Base-by-base conservation (phyloP, 306 rosid genomes). In the Glycine latifolia region DNA sequence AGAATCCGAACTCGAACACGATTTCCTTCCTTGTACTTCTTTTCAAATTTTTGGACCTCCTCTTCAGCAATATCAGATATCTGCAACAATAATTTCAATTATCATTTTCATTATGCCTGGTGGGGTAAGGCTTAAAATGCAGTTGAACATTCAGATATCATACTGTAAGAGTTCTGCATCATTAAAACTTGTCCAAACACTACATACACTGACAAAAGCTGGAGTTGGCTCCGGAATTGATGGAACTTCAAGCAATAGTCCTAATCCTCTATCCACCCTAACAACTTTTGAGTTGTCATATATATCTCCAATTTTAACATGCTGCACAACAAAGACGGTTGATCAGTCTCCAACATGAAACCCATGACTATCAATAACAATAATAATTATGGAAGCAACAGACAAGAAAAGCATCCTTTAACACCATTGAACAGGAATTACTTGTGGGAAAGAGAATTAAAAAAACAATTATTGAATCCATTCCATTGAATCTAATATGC, bases 1-100 rank as follows among this genome's bases (percentile, higher is more conserved):
- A 93, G 96, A 83, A 93, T 86, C 47, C 99, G 90, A 81, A 91
- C 97, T 61, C 99, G 92, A 70, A 89, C 91, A 50, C 8, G 85
- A 87, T 83, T 90, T 65, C 97, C 99, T 87, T 89, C 93, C 87
- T 85, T 95, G 80, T 83, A 95, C 90, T 87, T 95, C 90, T 95
- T 95, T 85, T 92, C 97, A 78, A 93, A 91, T 84, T 89, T 95
- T 75, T 83, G 88, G 80, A 76, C 85, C 77, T 79, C 94, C 56
- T 79, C 92, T 81, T 95, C 98, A 76, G 91, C 92, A 84, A 90
- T 85, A 87, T 95, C 97, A 78, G 92, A 90, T 81, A 88, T 89
- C 99, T 93, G 85, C 63, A 77, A 74, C 20, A 75, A 63, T 35
- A 77, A 85, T 73, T 69, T 20, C 79, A 73, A 37, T 73, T 10